Conservation (phyloP, 495 filamentous ascomycete genomes). For the Lineolata rhizophorae region DNA sequence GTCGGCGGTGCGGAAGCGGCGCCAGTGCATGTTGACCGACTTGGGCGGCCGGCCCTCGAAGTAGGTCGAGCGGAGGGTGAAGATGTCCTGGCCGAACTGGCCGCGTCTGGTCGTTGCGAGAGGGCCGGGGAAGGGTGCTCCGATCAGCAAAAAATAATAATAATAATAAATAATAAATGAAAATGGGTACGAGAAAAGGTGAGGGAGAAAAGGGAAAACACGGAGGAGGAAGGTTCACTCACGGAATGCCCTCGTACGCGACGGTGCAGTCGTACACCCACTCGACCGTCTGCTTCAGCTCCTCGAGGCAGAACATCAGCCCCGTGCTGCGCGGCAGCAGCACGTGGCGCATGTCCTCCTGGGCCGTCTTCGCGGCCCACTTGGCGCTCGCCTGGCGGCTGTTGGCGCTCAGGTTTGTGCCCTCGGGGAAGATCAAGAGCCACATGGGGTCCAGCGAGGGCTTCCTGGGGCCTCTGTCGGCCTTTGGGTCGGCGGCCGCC, state of each 20-base stretch:
- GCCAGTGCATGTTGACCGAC: conserved; percentile 23
- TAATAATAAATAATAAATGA: background rate
- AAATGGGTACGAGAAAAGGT: no score
- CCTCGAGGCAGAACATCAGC: conserved; percentile 18
- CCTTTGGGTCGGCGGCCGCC: no score
- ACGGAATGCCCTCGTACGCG: conserved; percentile 21
- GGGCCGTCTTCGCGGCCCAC: conserved; percentile 19
- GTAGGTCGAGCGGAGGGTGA: conserved; percentile 19
- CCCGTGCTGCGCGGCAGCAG: conserved; percentile 20
- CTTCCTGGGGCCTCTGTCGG: no score
- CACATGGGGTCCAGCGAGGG: conserved; percentile 24
- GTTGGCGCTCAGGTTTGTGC: conserved; percentile 16
- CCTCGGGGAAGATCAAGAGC: conserved; percentile 22
- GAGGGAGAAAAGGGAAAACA: no score
- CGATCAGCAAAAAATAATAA: background rate
- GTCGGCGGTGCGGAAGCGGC: conserved; percentile 16
- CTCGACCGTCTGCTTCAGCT: conserved; percentile 16
- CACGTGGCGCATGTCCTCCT: conserved; percentile 22
- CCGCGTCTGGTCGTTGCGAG: conserved; percentile 3
- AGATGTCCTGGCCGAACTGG: conserved; percentile 22
- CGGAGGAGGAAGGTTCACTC: conserved; percentile 3
- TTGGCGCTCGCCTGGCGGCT: conserved; percentile 16
- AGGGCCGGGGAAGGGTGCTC: background rate
- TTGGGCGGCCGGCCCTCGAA: conserved; percentile 22
- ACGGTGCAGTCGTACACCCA: conserved; percentile 24